Base-by-base conservation (phyloP, 768 basidiomycete genomes). In the Trametes punicea region DNA sequence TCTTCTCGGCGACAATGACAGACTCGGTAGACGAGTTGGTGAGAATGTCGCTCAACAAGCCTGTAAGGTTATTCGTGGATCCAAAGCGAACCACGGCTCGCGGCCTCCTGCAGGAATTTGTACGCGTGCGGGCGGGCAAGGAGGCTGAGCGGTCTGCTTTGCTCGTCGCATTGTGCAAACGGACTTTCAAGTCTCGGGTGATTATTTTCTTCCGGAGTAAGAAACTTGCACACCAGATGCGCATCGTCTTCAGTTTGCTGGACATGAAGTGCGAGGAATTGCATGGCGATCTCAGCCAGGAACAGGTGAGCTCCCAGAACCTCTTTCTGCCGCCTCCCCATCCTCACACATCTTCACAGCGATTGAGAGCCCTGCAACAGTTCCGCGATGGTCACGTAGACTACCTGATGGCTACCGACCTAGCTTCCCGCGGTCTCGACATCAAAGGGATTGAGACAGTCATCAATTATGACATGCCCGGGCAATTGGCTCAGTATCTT, bases 391-490 rank as follows among this genome's bases (percentile, higher is more conserved):
- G 92, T 18, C 69, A 79, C 25, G 90, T 90, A n/a, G 90, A 94
- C 70, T 98, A 85, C 71, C 76, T 99, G 8, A 88, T 99, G 80
- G 96, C 95, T 2, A 99, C 97, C 0, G 97, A 98, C 69, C 75
- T 99, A 31, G 97, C 97, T 29, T 90, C 94, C 52, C 85, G 94
- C 57, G 92, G 97, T 71, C 79, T 99, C 26, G 96, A 98, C 73
- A 97, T 99, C 76, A 96, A 95, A 69, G 95, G 95, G 15, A 87
- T 98, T 23, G 92, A 98, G 67, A 94, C 93, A 2, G 93, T 99
- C 59, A 94, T 99, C 70, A 99, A 99, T 71, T 98, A 95, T 68
- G 97, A 99, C 69, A 97, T 98, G 96, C 97, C 97, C 9, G 81
- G 83, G 18, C 90, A 94, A 66, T 75, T 98, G 30, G 84, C 90